Conservation (phyloP, 345 rosid species). For the Corchorus capsularis region DNA sequence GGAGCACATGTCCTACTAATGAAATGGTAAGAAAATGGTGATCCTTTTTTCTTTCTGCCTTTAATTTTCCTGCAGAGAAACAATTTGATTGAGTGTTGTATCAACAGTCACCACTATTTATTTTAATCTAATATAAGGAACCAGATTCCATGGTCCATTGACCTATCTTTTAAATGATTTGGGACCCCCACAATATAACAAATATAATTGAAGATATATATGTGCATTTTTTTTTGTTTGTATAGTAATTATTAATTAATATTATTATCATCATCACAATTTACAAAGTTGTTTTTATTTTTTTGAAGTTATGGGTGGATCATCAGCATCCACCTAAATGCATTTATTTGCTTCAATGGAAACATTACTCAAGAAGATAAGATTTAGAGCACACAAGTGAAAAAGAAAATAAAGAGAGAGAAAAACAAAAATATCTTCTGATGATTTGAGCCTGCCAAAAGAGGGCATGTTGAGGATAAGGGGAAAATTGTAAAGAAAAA, state of each 20-base stretch:
- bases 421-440: neutral
- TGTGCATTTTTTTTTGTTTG: too few species aligned
- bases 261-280: constrained; percentile 11
- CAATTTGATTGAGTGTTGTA: neutral
- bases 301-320: constrained; percentile 24
- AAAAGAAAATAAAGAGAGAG: neutral
- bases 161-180: neutral
- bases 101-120: constrained; percentile 13
- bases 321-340: constrained; percentile 32
- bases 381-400: neutral
- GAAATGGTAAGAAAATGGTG: constrained; percentile 6
- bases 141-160: constrained; percentile 33
- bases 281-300: neutral
- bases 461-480: neutral
- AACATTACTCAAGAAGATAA: constrained; percentile 26
- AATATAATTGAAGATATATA: neutral
- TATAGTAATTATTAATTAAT: too few species aligned
- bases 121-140: constrained; percentile 6
- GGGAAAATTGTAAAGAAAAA: neutral
- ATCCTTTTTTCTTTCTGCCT: neutral
- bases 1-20: constrained; percentile 6
- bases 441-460: constrained; percentile 3
- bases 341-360: constrained; percentile 26
- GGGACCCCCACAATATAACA: constrained; percentile 8
- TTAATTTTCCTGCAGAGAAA: constrained; percentile 16